Percentiles rank a stretch among this genome's conserved stretches.
Conservation (phyloP, 2,329 filamentous ascomycete genomes). For the Cladorrhinum sp. region DNA sequence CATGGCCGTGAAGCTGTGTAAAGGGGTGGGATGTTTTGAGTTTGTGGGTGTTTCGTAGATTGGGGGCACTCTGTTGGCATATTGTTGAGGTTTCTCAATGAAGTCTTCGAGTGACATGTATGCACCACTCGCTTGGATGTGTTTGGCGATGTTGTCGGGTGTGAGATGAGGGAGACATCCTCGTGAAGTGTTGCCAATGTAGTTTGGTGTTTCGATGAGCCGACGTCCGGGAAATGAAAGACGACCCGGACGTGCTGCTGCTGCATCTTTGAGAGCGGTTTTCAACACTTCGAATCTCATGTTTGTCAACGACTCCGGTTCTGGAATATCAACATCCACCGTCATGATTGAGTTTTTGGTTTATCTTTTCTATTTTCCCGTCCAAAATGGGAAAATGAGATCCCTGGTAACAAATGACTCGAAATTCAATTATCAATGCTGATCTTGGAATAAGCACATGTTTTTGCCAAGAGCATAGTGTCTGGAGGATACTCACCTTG, state of each 20-base stretch:
- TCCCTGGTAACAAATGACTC: neutral
- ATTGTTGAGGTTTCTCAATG: slow-evolving; percentile 46
- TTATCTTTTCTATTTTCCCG: neutral
- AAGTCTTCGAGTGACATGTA: slow-evolving; percentile 90
- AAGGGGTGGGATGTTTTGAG: slow-evolving; percentile 37
- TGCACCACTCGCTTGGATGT: slow-evolving; percentile 64
- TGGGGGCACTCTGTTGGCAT: slow-evolving; percentile 44
- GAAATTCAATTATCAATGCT: neutral
- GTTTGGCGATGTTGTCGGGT: slow-evolving; percentile 71
- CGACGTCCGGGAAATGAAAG: slow-evolving; percentile 61
- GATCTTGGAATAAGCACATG: neutral
- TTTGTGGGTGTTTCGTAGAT: slow-evolving; percentile 40
- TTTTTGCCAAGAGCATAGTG: neutral
- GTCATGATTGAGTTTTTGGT: slow-evolving; percentile 14
- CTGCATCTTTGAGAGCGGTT: slow-evolving; percentile 35
- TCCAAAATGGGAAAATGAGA: neutral
- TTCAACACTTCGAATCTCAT: slow-evolving; percentile 49
- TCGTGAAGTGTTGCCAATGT: slow-evolving; percentile 74
- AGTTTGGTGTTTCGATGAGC: slow-evolving; percentile 78
- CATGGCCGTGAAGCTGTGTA: slow-evolving; percentile 76
- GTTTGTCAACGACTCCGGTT: slow-evolving; percentile 4
- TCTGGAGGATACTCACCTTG: neutral
- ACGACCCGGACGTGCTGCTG: slow-evolving; percentile 57
- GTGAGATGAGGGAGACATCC: slow-evolving; percentile 85
- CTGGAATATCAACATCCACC: slow-evolving; percentile 18